Evolutionary conservation across 2,329 filamentous ascomycete genomes (phyloP).

Genomic region (Colletotrichum navitas): DNA sequence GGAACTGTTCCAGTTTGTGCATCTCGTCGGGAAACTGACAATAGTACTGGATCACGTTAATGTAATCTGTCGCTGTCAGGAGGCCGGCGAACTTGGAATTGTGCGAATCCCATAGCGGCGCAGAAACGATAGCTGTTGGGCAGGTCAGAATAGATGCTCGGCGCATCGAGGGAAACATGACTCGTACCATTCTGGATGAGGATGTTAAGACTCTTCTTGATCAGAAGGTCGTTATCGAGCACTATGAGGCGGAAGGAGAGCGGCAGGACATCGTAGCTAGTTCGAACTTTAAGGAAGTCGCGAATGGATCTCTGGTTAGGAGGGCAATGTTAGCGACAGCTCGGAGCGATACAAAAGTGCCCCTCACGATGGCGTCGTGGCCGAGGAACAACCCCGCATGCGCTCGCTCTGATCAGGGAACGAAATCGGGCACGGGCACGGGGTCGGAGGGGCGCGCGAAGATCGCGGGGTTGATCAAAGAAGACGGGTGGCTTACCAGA

Average conservation of each 20-base stretch:
- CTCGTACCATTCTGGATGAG: slow-evolving; percentile 89
- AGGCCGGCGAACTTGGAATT: slow-evolving; percentile 94
- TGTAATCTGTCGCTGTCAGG: slow-evolving; percentile 95
- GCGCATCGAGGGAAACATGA: slow-evolving; percentile 30
- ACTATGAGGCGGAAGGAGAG: slow-evolving; percentile 96
- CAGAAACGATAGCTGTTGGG: slow-evolving; percentile 88
- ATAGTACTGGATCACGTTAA: slow-evolving; percentile 99
- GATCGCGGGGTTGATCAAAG: slow-evolving; percentile 20
- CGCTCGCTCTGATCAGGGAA: slow-evolving; percentile 13
- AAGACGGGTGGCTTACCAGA: slow-evolving; percentile 68
- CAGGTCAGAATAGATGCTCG: slow-evolving; percentile 34
- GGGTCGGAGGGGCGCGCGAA: slow-evolving; percentile 18
- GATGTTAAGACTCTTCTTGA: slow-evolving; percentile 97
- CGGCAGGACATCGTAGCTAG: slow-evolving; percentile 96
- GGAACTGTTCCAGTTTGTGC: slow-evolving; percentile 91
- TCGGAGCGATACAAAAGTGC: slow-evolving; percentile 20
- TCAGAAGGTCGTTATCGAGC: slow-evolving; percentile 93
- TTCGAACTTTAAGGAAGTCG: slow-evolving; percentile 95
- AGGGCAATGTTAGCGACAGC: slow-evolving; percentile 31
- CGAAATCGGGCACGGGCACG: slow-evolving; percentile 8
- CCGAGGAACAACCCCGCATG: slow-evolving; percentile 38
- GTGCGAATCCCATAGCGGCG: slow-evolving; percentile 95
- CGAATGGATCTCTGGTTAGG: slow-evolving; percentile 82
- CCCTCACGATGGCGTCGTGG: slow-evolving; percentile 29
- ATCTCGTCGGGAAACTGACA: slow-evolving; percentile 95